Conservation (phyloP, 2,329 filamentous ascomycete genomes). For the Falciphora oryzae region DNA sequence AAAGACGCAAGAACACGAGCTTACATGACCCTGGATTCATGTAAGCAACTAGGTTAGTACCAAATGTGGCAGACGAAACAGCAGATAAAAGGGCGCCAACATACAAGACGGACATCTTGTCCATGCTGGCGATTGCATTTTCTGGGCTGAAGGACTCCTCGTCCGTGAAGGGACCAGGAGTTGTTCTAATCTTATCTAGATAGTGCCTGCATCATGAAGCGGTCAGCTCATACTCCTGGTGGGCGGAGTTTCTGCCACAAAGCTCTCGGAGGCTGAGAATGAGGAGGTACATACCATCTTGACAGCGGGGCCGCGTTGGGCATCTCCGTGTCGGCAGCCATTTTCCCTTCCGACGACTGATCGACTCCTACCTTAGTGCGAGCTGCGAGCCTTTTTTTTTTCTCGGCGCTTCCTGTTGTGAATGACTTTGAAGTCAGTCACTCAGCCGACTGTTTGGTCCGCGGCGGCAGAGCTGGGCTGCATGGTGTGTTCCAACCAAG, state of each 20-base stretch:
- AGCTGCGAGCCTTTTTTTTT: neutral
- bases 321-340: slow-evolving; percentile 7
- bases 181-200: slow-evolving; percentile 72
- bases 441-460: neutral
- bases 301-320: neutral
- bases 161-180: slow-evolving; percentile 75
- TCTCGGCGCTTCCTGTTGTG: too few species aligned
- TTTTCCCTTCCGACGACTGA: slow-evolving; percentile 23
- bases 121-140: slow-evolving; percentile 49
- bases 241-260: neutral
- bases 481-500: neutral
- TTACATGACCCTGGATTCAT: slow-evolving; percentile 42
- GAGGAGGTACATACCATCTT: neutral
- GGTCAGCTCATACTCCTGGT: neutral
- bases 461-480: neutral
- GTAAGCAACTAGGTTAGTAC: neutral
- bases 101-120: slow-evolving; percentile 64
- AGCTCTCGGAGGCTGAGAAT: neutral
- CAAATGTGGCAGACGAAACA: slow-evolving; percentile 17
- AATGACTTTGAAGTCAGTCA: neutral
- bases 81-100: neutral
- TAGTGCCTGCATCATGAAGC: slow-evolving; percentile 57
- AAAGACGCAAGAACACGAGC: slow-evolving; percentile 23
- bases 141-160: slow-evolving; percentile 48
- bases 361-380: neutral